These are phyloP conservation scores for Ocimum tenuiflorum DNA, from an alignment of 257 asterid genomes.

Conservation along the genomic window DNA sequence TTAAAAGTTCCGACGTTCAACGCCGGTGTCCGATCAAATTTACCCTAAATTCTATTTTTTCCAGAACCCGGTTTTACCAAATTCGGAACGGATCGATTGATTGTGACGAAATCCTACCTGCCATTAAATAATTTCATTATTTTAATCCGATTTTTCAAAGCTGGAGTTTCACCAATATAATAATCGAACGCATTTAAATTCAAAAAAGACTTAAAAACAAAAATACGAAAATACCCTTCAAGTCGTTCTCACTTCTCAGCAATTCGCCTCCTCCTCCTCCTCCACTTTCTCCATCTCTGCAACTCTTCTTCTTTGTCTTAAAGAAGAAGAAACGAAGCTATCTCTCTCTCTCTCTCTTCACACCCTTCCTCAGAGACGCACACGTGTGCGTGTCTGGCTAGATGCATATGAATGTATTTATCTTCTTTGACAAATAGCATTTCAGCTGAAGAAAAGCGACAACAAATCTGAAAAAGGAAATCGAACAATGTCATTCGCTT, in stretches of 20 bases:
- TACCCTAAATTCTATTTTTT: too few species aligned
- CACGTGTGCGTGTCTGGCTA: constrained; percentile 25
- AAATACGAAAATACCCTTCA: constrained; percentile 2
- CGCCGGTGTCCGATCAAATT: constrained; percentile 13
- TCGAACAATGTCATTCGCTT: constrained; percentile 37
- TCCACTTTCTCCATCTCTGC: constrained; percentile 30
- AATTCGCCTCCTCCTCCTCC: constrained; percentile 23
- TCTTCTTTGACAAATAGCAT: constrained; percentile 31
- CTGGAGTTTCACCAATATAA: constrained; percentile 21
- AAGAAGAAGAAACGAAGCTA: constrained; percentile 41
- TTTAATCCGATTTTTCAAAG: constrained; percentile 5
- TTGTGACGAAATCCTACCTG: constrained; percentile 14
- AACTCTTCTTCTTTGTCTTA: constrained; percentile 46
- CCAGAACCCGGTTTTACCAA: background rate
- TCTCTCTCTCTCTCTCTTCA: constrained; percentile 16
- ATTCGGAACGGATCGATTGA: background rate
- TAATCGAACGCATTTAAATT: constrained; percentile 34
- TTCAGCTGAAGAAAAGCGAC: constrained; percentile 37
- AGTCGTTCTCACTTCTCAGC: constrained; percentile 25
- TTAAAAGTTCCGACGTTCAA: background rate
- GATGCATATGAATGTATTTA: background rate
- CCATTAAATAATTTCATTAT: background rate
- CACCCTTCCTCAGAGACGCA: constrained; percentile 16
- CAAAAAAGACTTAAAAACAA: background rate
- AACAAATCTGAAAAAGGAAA: constrained; percentile 18